Conservation (phyloP, 176 grass and related monocot genomes). For the Paspalum vaginatum region DNA sequence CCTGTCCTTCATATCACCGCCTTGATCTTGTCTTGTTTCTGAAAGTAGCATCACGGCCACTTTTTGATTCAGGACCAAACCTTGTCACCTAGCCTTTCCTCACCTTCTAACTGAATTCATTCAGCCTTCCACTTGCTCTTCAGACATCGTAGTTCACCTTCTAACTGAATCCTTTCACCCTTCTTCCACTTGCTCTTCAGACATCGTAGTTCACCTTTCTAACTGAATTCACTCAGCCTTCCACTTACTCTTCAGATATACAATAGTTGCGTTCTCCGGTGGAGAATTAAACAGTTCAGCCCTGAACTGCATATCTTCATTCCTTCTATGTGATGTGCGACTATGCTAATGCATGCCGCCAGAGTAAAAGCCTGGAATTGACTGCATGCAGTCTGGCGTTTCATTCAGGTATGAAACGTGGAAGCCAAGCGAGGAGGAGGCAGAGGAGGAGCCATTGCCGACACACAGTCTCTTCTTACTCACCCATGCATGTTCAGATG, state of each 20-base stretch:
- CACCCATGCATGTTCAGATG: background rate
- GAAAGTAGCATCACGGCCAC: background rate
- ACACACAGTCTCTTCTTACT: background rate
- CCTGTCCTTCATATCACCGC: background rate
- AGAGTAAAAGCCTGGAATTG: background rate
- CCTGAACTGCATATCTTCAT: background rate
- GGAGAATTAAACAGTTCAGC: background rate
- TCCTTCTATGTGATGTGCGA: background rate
- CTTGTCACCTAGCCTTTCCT: background rate
- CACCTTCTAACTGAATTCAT: too few species aligned
- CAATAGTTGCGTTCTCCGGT: background rate
- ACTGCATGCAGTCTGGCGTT: background rate
- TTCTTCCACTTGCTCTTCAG: background rate
- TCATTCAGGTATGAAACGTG: constrained; percentile 7
- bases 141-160: background rate
- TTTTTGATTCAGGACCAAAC: background rate
- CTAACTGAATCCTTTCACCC: too few species aligned
- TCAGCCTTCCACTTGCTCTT: background rate
- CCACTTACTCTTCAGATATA: background rate
- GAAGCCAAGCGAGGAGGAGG: background rate
- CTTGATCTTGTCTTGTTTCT: background rate
- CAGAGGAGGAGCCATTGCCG: background rate
- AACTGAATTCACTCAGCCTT: too few species aligned
- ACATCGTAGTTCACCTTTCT: too few species aligned
- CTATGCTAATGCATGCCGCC: background rate